Base-by-base conservation (phyloP, 176 grass and related monocot species). In the Secale cereale region DNA sequence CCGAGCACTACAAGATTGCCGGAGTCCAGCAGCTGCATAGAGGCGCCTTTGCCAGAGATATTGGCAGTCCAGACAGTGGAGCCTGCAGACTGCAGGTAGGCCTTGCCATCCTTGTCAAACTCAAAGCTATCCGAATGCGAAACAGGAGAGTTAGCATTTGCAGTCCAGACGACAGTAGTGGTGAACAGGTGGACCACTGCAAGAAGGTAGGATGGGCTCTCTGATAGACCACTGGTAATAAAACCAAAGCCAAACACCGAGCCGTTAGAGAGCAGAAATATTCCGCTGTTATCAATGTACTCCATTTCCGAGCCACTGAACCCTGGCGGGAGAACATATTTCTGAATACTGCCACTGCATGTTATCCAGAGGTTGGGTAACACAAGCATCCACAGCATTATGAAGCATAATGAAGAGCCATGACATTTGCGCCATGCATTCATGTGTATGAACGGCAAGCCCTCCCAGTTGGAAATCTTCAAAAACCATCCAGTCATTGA, bases 231-330 rank as follows among this genome's bases (percentile, higher is more conserved):
- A 30, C 43, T 69, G 63, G 78, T 90, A 14, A 70, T 70, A 90
- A 98, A 98, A 61, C 96, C 96, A 79, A 98, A 95, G 37, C 81
- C 96, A 45, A 95, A 98, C 23, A 69, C 65, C 39, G 87, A 92
- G 16, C 40, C 83, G 78, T 94, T 98, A 20, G 93, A 98, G 27
- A 93, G 54, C 65, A 98, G 89, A 82, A 95, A 92, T 36, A 92
- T 72, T 26, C 95, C 96, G 66, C 13, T 6, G 40, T 94, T 95
- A 80, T 98, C 96, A 80, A 98, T 90, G 78, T 88, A 98, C 7
- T 84, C 50, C 96, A 98, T 98, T 87, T 95, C 71, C 3, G 93
- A 90, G 56, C 74, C 89, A 59, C 23, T 62, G 60, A 94, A 95
- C 7, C 89, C 87, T 64, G 87, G 96, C 22, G 8, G 5, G 48